Percentiles rank a stretch among this genome's conserved stretches.
These are phyloP conservation scores for Tribonema minus DNA, from an alignment of 108 stramenopile genomes.

Conservation along the genomic window DNA sequence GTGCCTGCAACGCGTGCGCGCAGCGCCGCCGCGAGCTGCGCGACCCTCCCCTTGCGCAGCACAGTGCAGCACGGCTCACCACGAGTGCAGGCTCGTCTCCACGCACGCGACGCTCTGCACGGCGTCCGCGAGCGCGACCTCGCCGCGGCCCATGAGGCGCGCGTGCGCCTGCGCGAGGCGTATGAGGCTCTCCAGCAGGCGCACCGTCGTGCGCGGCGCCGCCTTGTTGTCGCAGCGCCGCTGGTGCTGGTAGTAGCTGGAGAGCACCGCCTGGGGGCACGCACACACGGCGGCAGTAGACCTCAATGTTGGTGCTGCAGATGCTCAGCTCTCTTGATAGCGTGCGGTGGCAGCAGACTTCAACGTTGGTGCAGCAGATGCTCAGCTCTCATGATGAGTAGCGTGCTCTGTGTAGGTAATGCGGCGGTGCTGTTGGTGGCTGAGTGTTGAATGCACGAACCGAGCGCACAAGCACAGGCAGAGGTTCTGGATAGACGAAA, in stretches of 20 bases:
- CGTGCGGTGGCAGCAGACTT: too few species aligned
- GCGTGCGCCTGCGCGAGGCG: constrained; percentile 49
- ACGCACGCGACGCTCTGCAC: constrained; percentile 40
- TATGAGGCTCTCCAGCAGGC: constrained; percentile 48
- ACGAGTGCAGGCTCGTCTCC: constrained; percentile 32
- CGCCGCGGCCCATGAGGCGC: constrained; percentile 39
- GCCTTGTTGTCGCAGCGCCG: constrained; percentile 37
- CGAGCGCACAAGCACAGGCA: too few species aligned
- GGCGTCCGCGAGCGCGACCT: constrained; percentile 40
- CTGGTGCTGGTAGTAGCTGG: constrained; percentile 34
- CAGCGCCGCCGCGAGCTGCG: not conserved
- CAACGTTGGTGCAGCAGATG: too few species aligned
- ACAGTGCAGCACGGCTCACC: not conserved
- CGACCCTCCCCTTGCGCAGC: not conserved
- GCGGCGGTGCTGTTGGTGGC: too few species aligned
- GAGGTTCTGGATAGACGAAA: too few species aligned
- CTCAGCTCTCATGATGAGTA: too few species aligned
- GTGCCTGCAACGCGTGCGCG: not conserved
- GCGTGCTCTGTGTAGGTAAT: too few species aligned
- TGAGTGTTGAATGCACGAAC: too few species aligned
- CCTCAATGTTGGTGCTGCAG: too few species aligned
- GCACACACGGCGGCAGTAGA: too few species aligned
- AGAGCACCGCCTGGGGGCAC: constrained; percentile 11
- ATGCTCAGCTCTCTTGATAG: too few species aligned
- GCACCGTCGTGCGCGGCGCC: constrained; percentile 42